Evolutionary conservation across 306 rosid genomes (phyloP).

Genomic region (Abrus pulchellus): DNA sequence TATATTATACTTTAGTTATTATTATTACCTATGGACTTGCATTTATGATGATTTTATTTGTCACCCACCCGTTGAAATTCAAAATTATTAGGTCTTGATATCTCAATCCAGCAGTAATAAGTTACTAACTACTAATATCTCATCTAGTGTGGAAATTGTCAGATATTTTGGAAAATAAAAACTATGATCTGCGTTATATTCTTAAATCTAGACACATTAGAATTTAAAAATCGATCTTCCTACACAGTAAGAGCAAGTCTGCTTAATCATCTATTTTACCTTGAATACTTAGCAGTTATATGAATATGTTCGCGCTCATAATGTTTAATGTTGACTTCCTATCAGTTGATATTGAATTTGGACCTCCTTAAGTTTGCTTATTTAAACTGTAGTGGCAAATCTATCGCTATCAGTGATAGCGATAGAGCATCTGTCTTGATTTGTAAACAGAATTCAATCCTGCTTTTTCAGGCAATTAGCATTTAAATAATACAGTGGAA

Average conservation of each 20-base stretch:
- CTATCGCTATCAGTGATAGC: neutral
- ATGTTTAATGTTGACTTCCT: neutral
- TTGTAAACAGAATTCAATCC: slow-evolving; percentile 16
- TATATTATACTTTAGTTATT: neutral
- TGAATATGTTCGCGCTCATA: neutral
- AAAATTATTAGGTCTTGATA: slow-evolving; percentile 2
- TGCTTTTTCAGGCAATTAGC: slow-evolving; percentile 17
- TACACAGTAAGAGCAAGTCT: neutral
- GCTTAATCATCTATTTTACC: slow-evolving; percentile 2
- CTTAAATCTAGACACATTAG: neutral
- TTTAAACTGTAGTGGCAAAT: neutral
- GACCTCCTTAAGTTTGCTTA: neutral
- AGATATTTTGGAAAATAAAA: neutral
- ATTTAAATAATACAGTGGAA: neutral
- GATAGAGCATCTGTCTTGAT: neutral
- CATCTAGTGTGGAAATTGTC: slow-evolving; percentile 1
- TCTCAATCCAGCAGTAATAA: neutral
- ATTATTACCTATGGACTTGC: neutral
- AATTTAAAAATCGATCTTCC: neutral
- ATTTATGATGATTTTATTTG: neutral
- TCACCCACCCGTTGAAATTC: neutral
- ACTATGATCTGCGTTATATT: neutral
- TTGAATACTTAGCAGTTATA: neutral
- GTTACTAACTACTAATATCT: slow-evolving; percentile 4
- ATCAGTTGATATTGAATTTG: slow-evolving; percentile 2